Conservation (phyloP, 1,139 yeast species). For the Saccharomycopsis hybrid region DNA sequence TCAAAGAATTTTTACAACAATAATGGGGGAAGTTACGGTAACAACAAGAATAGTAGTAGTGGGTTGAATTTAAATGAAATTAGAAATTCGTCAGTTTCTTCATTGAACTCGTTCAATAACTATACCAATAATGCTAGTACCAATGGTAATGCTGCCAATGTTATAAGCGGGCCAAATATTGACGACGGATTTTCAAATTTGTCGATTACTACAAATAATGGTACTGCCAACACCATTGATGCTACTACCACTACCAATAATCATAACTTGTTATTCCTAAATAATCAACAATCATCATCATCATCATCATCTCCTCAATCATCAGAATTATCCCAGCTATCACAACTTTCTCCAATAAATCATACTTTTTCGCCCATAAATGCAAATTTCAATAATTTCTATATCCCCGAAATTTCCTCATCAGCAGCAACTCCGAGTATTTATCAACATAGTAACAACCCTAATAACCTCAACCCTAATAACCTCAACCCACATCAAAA, state of each 20-base stretch:
- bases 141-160: too few relatives aligned
- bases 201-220: background rate
- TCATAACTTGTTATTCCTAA: slow-evolving; percentile 8
- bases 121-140: slow-evolving; percentile 12
- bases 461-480: background rate
- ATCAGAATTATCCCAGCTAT: slow-evolving; percentile 8
- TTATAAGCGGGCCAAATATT: too few relatives aligned
- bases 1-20: slow-evolving; percentile 8
- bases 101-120: slow-evolving; percentile 19
- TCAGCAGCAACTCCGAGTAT: background rate
- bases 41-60: background rate
- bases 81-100: slow-evolving; percentile 19
- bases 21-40: background rate
- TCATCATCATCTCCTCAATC: slow-evolving; percentile 7
- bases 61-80: background rate
- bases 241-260: slow-evolving; percentile 24
- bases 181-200: too few relatives aligned
- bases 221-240: slow-evolving; percentile 11
- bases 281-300: slow-evolving; percentile 10
- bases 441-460: background rate
- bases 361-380: slow-evolving; percentile 21
- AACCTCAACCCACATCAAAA: background rate
- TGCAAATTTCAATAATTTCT: slow-evolving; percentile 13
- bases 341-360: slow-evolving; percentile 17
- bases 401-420: slow-evolving; percentile 12